These are phyloP conservation scores for Sideroxylon spinosum DNA, from an alignment of 179 eudicot genomes.

Conservation along the genomic window DNA sequence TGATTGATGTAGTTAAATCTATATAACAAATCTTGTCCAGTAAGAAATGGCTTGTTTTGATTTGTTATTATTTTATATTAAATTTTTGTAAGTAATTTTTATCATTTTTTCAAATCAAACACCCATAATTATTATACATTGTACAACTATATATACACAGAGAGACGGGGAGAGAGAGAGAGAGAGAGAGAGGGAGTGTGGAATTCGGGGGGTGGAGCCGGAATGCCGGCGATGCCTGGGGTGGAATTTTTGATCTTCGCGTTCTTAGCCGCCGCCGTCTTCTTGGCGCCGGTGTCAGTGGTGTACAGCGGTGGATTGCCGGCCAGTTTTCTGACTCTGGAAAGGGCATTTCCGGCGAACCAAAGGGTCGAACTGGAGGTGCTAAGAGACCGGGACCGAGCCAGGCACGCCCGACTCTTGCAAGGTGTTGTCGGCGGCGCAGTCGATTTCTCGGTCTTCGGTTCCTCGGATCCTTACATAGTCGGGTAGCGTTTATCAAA, in stretches of 20 bases:
- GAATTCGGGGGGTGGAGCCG: not conserved
- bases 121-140: not conserved
- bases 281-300: slow-evolving; percentile 20
- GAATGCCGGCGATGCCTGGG: slow-evolving; percentile 19
- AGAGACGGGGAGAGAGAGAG: not conserved
- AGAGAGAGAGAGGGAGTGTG: not conserved
- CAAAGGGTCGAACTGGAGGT: slow-evolving; percentile 58
- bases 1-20: too few relatives aligned
- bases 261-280: slow-evolving; percentile 19
- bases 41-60: too few relatives aligned
- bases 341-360: slow-evolving; percentile 61
- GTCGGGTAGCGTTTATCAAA: slow-evolving; percentile 49
- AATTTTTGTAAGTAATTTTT: too few relatives aligned
- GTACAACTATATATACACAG: not conserved
- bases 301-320: slow-evolving; percentile 34
- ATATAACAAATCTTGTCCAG: too few relatives aligned
- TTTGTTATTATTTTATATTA: too few relatives aligned
- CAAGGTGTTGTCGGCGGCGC: slow-evolving; percentile 56
- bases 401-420: slow-evolving; percentile 64
- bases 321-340: slow-evolving; percentile 41
- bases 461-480: slow-evolving; percentile 68
- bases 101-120: too few relatives aligned
- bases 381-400: slow-evolving; percentile 63
- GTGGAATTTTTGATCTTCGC: slow-evolving; percentile 15
- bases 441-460: slow-evolving; percentile 68